phyloP scores from a whole-genome alignment of 2,329 filamentous ascomycete genomes.

The Beauveria australis region DNA sequence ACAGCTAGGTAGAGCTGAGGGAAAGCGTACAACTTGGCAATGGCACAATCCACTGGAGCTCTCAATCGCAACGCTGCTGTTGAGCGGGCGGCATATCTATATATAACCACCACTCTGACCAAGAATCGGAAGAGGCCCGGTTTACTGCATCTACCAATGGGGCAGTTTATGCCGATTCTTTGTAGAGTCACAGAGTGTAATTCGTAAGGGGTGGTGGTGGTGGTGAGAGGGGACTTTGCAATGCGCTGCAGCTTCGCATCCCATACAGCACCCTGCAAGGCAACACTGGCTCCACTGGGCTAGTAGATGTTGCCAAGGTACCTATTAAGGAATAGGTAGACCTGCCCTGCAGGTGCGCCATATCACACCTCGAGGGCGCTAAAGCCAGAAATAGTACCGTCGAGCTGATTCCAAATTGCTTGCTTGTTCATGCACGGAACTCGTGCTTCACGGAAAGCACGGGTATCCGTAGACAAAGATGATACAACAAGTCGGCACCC shows the following conservation, averaged over 20 bases:
- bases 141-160: background rate
- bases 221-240: background rate
- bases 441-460: no score
- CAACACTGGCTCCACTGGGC: background rate
- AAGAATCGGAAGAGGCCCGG: background rate
- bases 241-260: background rate
- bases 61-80: no score
- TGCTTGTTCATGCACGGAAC: background rate
- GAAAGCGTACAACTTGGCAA: background rate
- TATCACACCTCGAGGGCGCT: background rate
- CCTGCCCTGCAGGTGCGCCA: background rate
- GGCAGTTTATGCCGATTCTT: background rate
- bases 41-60: background rate
- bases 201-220: background rate
- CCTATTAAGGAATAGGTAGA: no score
- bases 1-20: background rate
- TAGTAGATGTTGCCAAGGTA: background rate
- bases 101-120: background rate
- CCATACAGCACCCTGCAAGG: conserved; percentile 4
- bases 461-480: no score
- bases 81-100: background rate
- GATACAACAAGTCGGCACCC: background rate
- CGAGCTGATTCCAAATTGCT: background rate
- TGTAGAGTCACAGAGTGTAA: background rate
- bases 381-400: background rate